phyloP scores from a whole-genome alignment of 371 early-diverging fungal species.

The Mortierella sp. region DNA sequence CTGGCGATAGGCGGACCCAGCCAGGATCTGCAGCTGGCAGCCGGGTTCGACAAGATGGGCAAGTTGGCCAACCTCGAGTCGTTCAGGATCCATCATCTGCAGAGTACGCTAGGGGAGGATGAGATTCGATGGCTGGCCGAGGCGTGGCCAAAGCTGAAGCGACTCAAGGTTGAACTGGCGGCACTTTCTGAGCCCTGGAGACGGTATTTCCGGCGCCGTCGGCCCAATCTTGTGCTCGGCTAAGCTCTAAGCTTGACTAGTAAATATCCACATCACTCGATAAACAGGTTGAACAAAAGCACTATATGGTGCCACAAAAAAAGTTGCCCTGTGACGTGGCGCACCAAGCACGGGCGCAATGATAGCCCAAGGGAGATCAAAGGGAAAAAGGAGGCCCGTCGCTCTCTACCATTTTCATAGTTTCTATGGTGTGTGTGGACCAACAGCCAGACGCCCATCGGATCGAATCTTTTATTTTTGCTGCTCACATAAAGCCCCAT shows the following conservation, averaged over 20 bases:
- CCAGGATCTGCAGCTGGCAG: constrained; percentile 26
- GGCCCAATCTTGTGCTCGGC: constrained; percentile 43
- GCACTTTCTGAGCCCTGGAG: constrained; percentile 41
- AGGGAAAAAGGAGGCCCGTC: constrained; percentile 6
- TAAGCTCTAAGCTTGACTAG: neutral
- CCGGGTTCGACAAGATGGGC: constrained; percentile 38
- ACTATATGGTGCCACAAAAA: neutral
- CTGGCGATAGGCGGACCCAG: constrained; percentile 38
- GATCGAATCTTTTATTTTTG: neutral
- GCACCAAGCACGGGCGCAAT: neutral
- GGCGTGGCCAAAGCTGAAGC: constrained; percentile 54
- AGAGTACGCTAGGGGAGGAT: constrained; percentile 37
- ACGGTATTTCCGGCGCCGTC: constrained; percentile 42
- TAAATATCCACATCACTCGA: neutral
- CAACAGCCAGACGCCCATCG: constrained; percentile 1
- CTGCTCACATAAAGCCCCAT: neutral
- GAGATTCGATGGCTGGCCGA: constrained; percentile 53
- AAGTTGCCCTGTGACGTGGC: constrained; percentile 20
- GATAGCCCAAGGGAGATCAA: neutral
- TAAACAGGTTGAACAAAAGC: neutral
- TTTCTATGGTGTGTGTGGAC: neutral
- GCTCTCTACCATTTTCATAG: neutral
- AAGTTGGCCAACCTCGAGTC: constrained; percentile 30
- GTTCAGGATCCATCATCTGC: constrained; percentile 32
- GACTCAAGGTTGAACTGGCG: constrained; percentile 35